Conservation (phyloP, 1,284 basidiomycete genomes). For the Cryptococcus sp. region DNA sequence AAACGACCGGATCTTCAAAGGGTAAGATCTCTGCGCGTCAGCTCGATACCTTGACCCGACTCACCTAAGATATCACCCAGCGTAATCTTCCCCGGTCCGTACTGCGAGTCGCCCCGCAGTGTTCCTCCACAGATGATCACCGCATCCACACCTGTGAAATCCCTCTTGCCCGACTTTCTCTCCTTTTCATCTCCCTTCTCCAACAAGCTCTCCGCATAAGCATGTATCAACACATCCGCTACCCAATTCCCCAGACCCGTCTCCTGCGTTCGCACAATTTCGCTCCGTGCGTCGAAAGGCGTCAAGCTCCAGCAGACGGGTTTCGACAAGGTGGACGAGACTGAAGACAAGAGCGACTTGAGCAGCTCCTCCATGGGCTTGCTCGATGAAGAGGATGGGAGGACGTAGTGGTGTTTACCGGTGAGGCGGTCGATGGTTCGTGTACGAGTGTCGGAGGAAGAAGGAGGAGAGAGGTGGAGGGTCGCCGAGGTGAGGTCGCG, state of each 20-base stretch:
- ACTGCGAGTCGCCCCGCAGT: conserved; percentile 75
- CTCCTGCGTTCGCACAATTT: conserved; percentile 62
- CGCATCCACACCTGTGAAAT: conserved; percentile 58
- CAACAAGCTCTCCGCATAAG: conserved; percentile 70
- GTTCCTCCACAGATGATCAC: conserved; percentile 82
- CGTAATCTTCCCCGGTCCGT: conserved; percentile 72
- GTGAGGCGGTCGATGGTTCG: conserved; percentile 61
- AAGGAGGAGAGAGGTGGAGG: conserved; percentile 56
- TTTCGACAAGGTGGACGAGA: conserved; percentile 63
- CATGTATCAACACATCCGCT: conserved; percentile 75
- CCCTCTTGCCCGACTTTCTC: not conserved
- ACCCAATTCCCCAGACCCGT: conserved; percentile 82
- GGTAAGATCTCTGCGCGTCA: conserved; percentile 67
- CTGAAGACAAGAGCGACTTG: conserved; percentile 61
- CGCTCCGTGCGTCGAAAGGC: conserved; percentile 68
- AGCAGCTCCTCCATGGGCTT: conserved; percentile 58
- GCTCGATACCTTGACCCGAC: conserved; percentile 1
- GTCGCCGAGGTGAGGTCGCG: conserved; percentile 72
- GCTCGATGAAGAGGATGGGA: conserved; percentile 59
- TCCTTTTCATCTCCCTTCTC: conserved; percentile 19
- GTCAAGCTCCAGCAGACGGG: conserved; percentile 67
- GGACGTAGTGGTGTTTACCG: conserved; percentile 62
- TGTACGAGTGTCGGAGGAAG: conserved; percentile 57
- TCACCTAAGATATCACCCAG: conserved; percentile 59
- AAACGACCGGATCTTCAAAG: conserved; percentile 79